These are phyloP conservation scores for Cyberlindnera euphorbiiphila DNA, from an alignment of 805 yeast genomes.

Conservation along the genomic window DNA sequence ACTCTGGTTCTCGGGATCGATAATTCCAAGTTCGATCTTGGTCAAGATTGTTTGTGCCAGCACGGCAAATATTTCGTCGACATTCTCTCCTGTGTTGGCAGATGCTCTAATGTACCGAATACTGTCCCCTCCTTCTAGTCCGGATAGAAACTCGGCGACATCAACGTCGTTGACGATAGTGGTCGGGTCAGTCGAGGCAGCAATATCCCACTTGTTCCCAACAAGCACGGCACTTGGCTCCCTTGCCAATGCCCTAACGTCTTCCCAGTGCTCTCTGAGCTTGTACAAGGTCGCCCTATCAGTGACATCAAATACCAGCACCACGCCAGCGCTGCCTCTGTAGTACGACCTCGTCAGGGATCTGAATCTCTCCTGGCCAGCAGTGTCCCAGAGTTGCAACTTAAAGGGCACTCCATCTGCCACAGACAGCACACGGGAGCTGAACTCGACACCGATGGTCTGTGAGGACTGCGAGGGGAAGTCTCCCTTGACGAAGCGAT, in stretches of 20 bases:
- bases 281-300: constrained; percentile 24
- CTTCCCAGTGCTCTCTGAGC: constrained; percentile 31
- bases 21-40: constrained; percentile 43
- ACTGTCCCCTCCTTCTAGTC: constrained; percentile 27
- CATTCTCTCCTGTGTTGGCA: constrained; percentile 39
- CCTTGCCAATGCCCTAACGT: constrained; percentile 29
- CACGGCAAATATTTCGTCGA: constrained; percentile 37
- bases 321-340: constrained; percentile 36
- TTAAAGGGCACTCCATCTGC: constrained; percentile 17
- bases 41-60: constrained; percentile 39
- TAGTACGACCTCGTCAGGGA: constrained; percentile 37
- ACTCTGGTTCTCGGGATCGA: constrained; percentile 44
- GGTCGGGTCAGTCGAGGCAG: constrained; percentile 25
- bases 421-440: constrained; percentile 26
- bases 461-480: constrained; percentile 25
- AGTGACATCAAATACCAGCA: constrained; percentile 33
- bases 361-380: constrained; percentile 37
- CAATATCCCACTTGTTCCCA: constrained; percentile 34
- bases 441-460: constrained; percentile 40
- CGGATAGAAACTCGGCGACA: constrained; percentile 31
- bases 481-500: constrained; percentile 31
- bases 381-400: constrained; percentile 37
- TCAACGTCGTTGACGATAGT: constrained; percentile 31
- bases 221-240: constrained; percentile 31
- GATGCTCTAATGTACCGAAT: constrained; percentile 34